Evolutionary conservation across 495 filamentous ascomycete species (phyloP).

Genomic region (Penicillium coffeae): DNA sequence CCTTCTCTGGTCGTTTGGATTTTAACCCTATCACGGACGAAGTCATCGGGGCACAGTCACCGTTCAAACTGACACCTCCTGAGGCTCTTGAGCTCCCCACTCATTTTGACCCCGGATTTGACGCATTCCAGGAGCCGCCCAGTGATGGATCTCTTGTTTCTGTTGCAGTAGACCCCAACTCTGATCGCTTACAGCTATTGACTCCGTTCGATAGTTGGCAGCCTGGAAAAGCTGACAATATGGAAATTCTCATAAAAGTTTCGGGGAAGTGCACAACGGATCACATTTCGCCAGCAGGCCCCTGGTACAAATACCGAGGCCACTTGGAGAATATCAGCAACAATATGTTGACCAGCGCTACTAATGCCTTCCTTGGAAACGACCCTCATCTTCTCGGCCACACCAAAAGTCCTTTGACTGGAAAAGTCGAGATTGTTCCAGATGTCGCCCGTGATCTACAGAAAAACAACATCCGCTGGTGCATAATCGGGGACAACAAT

Average conservation of each 20-base stretch:
- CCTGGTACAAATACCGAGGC: slow-evolving; percentile 99
- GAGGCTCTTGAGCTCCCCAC: slow-evolving; percentile 77
- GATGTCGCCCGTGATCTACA: slow-evolving; percentile 98
- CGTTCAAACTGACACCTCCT: slow-evolving; percentile 80
- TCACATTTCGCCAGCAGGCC: slow-evolving; percentile 97
- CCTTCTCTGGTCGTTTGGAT: slow-evolving; percentile 82
- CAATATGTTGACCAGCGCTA: slow-evolving; percentile 99
- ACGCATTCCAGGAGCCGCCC: no score
- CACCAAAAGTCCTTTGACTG: slow-evolving; percentile 86
- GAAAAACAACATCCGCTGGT: slow-evolving; percentile 90
- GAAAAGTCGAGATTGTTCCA: slow-evolving; percentile 81
- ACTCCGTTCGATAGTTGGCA: slow-evolving; percentile 84
- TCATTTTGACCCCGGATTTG: slow-evolving; percentile 86
- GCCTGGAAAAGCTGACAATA: slow-evolving; percentile 82
- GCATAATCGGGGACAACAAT: slow-evolving; percentile 99
- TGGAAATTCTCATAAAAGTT: slow-evolving; percentile 96
- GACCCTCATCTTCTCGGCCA: no score
- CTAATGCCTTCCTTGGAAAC: no score
- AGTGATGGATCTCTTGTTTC: no score
- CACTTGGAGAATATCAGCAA: slow-evolving; percentile 99
- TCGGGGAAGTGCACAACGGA: slow-evolving; percentile 99
- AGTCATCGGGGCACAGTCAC: slow-evolving; percentile 97
- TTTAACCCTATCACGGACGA: slow-evolving; percentile 98
- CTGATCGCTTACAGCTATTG: slow-evolving; percentile 92
- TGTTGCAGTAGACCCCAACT: slow-evolving; percentile 82